Base-by-base conservation (phyloP, 225 moss, liverwort and hornwort genomes). In the Takakia lepidozioides region DNA sequence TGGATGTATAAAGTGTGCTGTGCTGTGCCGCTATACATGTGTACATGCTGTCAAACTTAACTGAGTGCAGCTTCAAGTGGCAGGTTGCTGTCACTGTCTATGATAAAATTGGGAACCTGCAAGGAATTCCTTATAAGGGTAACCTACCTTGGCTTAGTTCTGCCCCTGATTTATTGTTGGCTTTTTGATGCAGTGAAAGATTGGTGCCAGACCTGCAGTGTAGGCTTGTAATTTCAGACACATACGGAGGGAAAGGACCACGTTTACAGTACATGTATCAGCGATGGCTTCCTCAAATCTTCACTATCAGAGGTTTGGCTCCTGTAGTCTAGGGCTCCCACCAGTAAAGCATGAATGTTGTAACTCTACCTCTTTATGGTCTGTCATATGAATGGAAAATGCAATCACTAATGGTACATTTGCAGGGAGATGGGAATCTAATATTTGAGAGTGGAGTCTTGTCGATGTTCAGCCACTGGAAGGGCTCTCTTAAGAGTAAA, bases 201-300 rank as follows among this genome's bases (percentile, higher is more conserved):
- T 29, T 42, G 49, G 57, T 48, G 52, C 46, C 60, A 29, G 66
- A 60, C 72, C 17, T 54, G 10, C 49, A 68, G 38, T 87, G 91
- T 28, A 70, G 75, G 73, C 60, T 98, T 30, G 26, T 88, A 19
- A 73, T 98, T 32, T 91, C 98, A 38, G 98, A 98, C 54, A 84
- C 85, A 14, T 73, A 80, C 53, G 65, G 34, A 36, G 82, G 80
- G 66, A 84, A 84, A 46, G 70, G 82, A 39, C 84, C 84, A 56
- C 83, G 98, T 1, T 62, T 87, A 19, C 70, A 73, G 20, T 91
- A 73, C 43, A 78, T 98, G 39, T 87, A 91, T 42, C 76, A 78
- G 50, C 77, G 87, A 68, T 91, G 87, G 91, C 60, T 91, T 40
- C 69, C 68, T 30, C 81, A 86, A 64, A 72, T 81, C 18, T 70